A percentile compares a stretch with the other conserved stretches of the same genome.
Conservation (phyloP, 2,329 filamentous ascomycete genomes). For the Apiospora malaysiana region DNA sequence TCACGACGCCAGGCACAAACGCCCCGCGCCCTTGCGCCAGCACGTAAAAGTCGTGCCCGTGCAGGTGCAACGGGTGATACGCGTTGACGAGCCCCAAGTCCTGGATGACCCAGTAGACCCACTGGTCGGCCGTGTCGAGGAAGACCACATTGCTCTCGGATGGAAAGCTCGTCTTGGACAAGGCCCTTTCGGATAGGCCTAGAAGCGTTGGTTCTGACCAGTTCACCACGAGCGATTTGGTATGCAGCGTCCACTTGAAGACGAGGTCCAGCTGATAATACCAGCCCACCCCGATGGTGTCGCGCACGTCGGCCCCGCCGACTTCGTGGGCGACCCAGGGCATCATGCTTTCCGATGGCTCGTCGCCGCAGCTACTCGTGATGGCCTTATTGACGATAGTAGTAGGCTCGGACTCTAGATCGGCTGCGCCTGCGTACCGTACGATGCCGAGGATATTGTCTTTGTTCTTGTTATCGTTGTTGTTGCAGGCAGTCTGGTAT, state of each 20-base stretch:
- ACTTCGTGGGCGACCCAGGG: constrained; percentile 41
- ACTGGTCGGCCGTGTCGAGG: constrained; percentile 30
- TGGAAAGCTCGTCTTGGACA: background rate
- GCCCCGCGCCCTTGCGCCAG: constrained; percentile 32
- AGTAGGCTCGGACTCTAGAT: background rate
- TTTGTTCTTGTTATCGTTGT: constrained; percentile 38
- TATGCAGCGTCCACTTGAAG: constrained; percentile 53
- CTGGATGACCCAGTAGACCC: constrained; percentile 37
- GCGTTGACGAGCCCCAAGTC: background rate
- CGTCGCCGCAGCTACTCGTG: constrained; percentile 39
- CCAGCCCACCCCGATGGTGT: constrained; percentile 30
- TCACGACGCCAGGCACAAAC: background rate
- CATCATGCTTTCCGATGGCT: constrained; percentile 36
- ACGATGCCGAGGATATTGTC: constrained; percentile 34
- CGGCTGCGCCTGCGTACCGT: background rate
- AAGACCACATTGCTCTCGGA: constrained; percentile 30
- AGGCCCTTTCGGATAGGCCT: constrained; percentile 29
- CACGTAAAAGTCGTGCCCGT: constrained; percentile 46
- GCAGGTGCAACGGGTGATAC: constrained; percentile 46
- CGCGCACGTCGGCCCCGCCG: background rate
- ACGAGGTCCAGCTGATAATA: constrained; percentile 33
- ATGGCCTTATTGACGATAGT: constrained; percentile 20
- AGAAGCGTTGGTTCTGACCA: constrained; percentile 45
- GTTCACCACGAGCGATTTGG: constrained; percentile 48
- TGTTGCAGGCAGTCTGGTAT: constrained; percentile 46